Conservation (phyloP, 768 basidiomycete species). For the Mrakia gelida region DNA sequence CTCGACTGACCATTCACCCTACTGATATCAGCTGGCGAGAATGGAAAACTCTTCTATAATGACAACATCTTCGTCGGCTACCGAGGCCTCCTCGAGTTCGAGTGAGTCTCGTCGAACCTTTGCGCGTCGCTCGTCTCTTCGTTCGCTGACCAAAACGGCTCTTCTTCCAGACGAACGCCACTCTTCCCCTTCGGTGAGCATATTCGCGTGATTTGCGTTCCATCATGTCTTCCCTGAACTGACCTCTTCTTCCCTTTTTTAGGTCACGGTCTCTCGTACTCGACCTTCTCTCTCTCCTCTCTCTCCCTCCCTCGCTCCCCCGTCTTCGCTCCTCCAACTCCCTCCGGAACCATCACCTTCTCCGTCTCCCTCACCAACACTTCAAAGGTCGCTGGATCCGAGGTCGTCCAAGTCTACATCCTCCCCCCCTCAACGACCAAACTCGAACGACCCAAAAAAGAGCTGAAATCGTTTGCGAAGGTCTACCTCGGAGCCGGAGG, state of each 20-base stretch:
- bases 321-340: background rate
- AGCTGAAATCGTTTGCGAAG: slow-evolving; percentile 41
- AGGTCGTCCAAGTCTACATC: slow-evolving; percentile 35
- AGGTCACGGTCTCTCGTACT: slow-evolving; percentile 34
- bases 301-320: slow-evolving; percentile 28
- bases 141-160: slow-evolving; percentile 17
- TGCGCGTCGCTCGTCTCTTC: background rate
- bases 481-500: slow-evolving; percentile 34
- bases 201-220: too few relatives aligned
- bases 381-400: slow-evolving; percentile 28
- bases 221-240: background rate
- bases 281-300: slow-evolving; percentile 39
- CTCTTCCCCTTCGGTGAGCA: slow-evolving; percentile 33
- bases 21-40: slow-evolving; percentile 16
- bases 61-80: slow-evolving; percentile 8
- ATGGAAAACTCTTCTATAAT: slow-evolving; percentile 22
- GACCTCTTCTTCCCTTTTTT: background rate
- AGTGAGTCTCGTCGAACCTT: background rate
- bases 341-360: slow-evolving; percentile 28
- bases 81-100: background rate
- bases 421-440: background rate
- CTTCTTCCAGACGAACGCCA: slow-evolving; percentile 41
- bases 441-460: slow-evolving; percentile 20
- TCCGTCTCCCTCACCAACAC: slow-evolving; percentile 34
- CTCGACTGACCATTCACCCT: background rate